Evolutionary conservation across 352 stramenopile genomes (phyloP), one percentile per base, ranked within the genome.

Genomic region (Phytopythium delawarense): DNA sequence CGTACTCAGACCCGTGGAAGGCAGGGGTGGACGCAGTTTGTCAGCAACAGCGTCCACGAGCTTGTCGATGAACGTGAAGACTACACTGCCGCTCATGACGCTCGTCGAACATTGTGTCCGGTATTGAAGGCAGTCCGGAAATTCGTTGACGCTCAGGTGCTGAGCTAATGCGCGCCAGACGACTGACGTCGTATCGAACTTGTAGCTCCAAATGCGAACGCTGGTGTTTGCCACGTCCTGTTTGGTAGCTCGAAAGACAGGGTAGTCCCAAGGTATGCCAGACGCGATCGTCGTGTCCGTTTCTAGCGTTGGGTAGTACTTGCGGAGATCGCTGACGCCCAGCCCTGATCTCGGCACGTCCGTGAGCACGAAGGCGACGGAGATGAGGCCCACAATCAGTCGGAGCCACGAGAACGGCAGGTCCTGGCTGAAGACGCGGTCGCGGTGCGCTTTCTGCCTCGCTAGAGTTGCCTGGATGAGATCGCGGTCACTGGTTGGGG

Each of bases 111-210:
- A 81, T 4, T 39, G 11, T 3, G 11, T 59, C 2, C n/a, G 46
- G 30, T 81, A 78, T n/a, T 75, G 45, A 18, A 81, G 49, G 37
- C 73, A 81, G 12, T 57, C 49, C 1, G 70, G 73, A 21, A 73
- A 81, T 5, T 61, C 40, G 2, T 52, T 6, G 15, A 66, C 37
- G 5, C 44, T 20, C 32, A 74, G 60, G 13, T 61, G 70, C 2
- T 52, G 52, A 20, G 61, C 67, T 50, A 81, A 74, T 7, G 70
- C 67, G 0, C 70, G 67, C 62, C 64, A 75, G 0, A 42, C 57
- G 30, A 78, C 62, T 0, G 67, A 81, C 25, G 67, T 76, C 7
- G 70, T 76, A 39, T 81, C 73, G 11, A 65, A 76, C 45, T 79
- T 79, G 69, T 79, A 79, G 35, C 49, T 73, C 72, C 69, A 75